Evolutionary conservation across 768 basidiomycete genomes (phyloP).

Genomic region (Psilocybe cyanescens): DNA sequence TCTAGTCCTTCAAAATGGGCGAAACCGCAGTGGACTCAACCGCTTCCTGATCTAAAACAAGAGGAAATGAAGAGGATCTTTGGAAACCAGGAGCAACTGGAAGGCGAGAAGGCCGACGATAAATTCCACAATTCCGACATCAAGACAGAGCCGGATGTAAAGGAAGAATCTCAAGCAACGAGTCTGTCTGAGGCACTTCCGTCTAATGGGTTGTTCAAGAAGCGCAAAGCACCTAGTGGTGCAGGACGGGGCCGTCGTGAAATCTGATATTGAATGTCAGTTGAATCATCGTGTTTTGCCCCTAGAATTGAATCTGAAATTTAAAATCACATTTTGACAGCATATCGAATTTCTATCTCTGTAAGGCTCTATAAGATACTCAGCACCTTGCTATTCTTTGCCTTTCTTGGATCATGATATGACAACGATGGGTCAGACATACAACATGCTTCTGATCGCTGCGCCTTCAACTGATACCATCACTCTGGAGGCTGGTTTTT

Average conservation of each 20-base stretch:
- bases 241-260: conserved; percentile 32
- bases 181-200: conserved; percentile 12
- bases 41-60: conserved; percentile 23
- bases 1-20: conserved; percentile 31
- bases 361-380: too few relatives aligned
- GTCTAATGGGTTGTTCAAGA: conserved; percentile 33
- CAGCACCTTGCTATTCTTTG: too few relatives aligned
- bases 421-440: too few relatives aligned
- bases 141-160: conserved; percentile 18
- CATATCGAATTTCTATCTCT: too few relatives aligned
- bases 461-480: too few relatives aligned
- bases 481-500: too few relatives aligned
- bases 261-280: conserved; percentile 15
- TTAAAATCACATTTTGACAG: too few relatives aligned
- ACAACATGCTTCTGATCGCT: too few relatives aligned
- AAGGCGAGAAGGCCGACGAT: background rate
- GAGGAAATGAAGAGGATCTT: conserved; percentile 22
- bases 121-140: conserved; percentile 2
- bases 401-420: too few relatives aligned
- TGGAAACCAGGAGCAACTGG: conserved; percentile 12
- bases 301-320: too few relatives aligned
- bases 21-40: conserved; percentile 34
- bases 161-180: conserved; percentile 15
- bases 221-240: conserved; percentile 32
- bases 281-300: background rate